Evolutionary conservation across 2,329 filamentous ascomycete species (phyloP).

Genomic region (Talaromyces pinophilus): DNA sequence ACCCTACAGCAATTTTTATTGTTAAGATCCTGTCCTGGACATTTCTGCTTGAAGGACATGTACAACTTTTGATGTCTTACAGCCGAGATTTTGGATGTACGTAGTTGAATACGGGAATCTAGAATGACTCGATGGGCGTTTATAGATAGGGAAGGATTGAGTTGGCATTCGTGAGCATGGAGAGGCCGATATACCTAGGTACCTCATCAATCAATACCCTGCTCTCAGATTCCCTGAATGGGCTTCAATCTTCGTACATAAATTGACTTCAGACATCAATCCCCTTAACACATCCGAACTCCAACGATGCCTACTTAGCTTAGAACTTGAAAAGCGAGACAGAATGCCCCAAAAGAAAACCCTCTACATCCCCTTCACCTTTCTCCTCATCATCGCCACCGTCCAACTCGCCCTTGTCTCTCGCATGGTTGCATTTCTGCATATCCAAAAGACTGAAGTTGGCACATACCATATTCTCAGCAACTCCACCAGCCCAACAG

Average conservation of each 20-base stretch:
- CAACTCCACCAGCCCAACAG: background rate
- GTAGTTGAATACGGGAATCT: background rate
- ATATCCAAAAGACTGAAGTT: slow-evolving; percentile 16
- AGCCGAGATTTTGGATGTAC: background rate
- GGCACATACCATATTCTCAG: background rate
- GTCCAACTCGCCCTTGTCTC: slow-evolving; percentile 20
- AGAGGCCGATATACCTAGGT: background rate
- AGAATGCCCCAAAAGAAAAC: background rate
- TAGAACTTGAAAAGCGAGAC: background rate
- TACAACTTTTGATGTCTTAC: background rate
- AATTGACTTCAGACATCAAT: background rate
- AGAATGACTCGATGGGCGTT: background rate
- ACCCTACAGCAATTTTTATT: background rate
- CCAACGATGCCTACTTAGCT: background rate
- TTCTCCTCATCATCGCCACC: slow-evolving; percentile 16
- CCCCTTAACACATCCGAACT: background rate
- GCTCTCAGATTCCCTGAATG: background rate
- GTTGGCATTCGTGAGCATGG: too few species aligned
- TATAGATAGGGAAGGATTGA: background rate
- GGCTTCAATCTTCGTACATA: background rate
- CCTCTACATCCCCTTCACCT: slow-evolving; percentile 16
- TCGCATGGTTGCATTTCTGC: slow-evolving; percentile 20
- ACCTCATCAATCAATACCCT: too few species aligned
- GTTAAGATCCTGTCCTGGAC: background rate
- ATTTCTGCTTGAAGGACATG: background rate